A percentile compares a stretch with the other conserved stretches of the same genome.
phyloP scores from a whole-genome alignment of 768 basidiomycete species.

The Termitomyces sp. region DNA sequence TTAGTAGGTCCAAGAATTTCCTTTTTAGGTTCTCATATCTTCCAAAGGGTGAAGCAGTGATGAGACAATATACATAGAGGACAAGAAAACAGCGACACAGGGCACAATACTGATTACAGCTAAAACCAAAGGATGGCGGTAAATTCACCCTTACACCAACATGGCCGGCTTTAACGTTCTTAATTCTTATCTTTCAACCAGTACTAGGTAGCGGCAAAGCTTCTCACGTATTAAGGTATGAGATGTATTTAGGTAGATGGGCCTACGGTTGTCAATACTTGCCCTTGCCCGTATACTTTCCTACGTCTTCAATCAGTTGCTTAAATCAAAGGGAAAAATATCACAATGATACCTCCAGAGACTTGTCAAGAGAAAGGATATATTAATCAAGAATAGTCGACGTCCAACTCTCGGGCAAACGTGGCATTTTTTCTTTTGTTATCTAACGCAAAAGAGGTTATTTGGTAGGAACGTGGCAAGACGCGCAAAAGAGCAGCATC shows the following conservation, averaged over 20 bases:
- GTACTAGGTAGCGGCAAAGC: too few relatives aligned
- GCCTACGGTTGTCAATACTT: neutral
- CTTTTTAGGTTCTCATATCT: neutral
- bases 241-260: neutral
- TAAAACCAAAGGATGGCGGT: too few relatives aligned
- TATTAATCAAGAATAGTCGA: conserved; percentile 14
- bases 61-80: too few relatives aligned
- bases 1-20: neutral
- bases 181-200: too few relatives aligned
- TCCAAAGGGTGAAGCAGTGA: too few relatives aligned
- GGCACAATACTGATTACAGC: too few relatives aligned
- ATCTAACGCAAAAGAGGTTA: conserved; percentile 34
- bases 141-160: too few relatives aligned
- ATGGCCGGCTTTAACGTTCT: too few relatives aligned
- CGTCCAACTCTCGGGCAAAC: conserved; percentile 16
- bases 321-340: conserved; percentile 6
- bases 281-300: conserved; percentile 2
- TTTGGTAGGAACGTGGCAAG: conserved; percentile 23
- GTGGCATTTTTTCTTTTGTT: conserved; percentile 26
- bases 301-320: conserved; percentile 15
- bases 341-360: conserved; percentile 22
- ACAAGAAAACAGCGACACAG: too few relatives aligned
- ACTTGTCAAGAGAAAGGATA: neutral
- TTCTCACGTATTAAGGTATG: too few relatives aligned
- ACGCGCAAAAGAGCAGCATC: conserved; percentile 25